These are phyloP conservation scores for Plasmodium yoelii DNA, from an alignment of 169 alveolate species.

Conservation along the genomic window DNA sequence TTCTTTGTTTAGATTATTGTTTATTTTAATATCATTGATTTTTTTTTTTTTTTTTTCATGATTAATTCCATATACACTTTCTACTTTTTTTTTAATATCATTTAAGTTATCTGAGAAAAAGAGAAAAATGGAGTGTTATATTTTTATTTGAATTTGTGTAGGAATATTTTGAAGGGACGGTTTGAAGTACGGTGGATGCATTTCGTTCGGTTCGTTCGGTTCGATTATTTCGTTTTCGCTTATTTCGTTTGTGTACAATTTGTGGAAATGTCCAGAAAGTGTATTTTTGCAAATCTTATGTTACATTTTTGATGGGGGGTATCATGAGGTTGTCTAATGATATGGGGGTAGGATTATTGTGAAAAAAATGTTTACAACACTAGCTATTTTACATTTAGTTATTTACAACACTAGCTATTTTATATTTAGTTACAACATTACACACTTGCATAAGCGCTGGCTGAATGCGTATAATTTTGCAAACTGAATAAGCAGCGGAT, in stretches of 20 bases:
- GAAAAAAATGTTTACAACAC: neutral
- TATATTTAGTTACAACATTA: neutral
- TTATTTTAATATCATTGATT: neutral
- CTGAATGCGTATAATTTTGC: too few relatives aligned
- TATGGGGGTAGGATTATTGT: neutral
- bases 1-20: slow-evolving; percentile 5
- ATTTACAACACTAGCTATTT: neutral
- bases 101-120: slow-evolving; percentile 30
- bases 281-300: slow-evolving; percentile 14
- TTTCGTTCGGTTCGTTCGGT: too few relatives aligned
- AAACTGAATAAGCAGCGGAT: too few relatives aligned
- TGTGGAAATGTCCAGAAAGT: slow-evolving; percentile 18
- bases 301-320: neutral
- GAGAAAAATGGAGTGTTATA: neutral
- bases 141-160: too few relatives aligned
- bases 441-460: too few relatives aligned
- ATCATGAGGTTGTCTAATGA: too few relatives aligned
- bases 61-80: slow-evolving; percentile 8
- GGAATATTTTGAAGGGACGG: too few relatives aligned
- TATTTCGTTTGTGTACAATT: slow-evolving; percentile 7
- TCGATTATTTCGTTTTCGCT: neutral
- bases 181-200: too few relatives aligned
- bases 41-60: neutral
- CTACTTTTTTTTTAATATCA: slow-evolving; percentile 39
- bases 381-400: neutral